Percentiles rank a stretch among this genome's conserved stretches.
Conservation (phyloP, 768 basidiomycete species). For the Psilocybe tampanensis region DNA sequence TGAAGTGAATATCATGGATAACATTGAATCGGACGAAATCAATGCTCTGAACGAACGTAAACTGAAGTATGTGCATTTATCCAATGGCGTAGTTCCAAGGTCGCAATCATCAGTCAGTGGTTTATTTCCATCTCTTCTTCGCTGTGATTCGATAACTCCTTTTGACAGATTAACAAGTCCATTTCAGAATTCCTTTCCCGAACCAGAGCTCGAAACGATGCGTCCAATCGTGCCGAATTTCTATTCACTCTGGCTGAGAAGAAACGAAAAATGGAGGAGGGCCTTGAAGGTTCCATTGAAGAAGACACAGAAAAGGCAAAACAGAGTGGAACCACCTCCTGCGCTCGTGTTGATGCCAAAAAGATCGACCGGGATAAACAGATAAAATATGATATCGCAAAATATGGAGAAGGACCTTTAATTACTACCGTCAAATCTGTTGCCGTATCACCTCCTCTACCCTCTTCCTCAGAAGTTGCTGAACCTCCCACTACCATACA, state of each 20-base stretch:
- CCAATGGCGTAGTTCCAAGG: slow-evolving; percentile 46
- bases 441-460: neutral
- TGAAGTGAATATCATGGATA: slow-evolving; percentile 6
- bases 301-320: neutral
- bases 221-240: slow-evolving; percentile 79
- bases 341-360: slow-evolving; percentile 76
- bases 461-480: neutral
- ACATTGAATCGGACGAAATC: neutral
- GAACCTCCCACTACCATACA: neutral
- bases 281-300: neutral
- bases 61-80: slow-evolving; percentile 57
- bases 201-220: slow-evolving; percentile 72
- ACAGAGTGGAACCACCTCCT: slow-evolving; percentile 43
- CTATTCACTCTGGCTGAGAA: slow-evolving; percentile 61
- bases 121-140: neutral
- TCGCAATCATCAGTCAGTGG: slow-evolving; percentile 60
- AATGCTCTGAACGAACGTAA: slow-evolving; percentile 67
- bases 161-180: slow-evolving; percentile 60
- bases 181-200: slow-evolving; percentile 73
- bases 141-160: slow-evolving; percentile 10
- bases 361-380: slow-evolving; percentile 72
- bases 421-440: slow-evolving; percentile 46
- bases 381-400: slow-evolving; percentile 89
- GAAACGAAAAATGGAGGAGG: slow-evolving; percentile 40
- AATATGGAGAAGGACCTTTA: slow-evolving; percentile 79